These are phyloP conservation scores for Hyaloscypha bicolor DNA, from an alignment of 495 filamentous ascomycete species.

Conservation along the genomic window DNA sequence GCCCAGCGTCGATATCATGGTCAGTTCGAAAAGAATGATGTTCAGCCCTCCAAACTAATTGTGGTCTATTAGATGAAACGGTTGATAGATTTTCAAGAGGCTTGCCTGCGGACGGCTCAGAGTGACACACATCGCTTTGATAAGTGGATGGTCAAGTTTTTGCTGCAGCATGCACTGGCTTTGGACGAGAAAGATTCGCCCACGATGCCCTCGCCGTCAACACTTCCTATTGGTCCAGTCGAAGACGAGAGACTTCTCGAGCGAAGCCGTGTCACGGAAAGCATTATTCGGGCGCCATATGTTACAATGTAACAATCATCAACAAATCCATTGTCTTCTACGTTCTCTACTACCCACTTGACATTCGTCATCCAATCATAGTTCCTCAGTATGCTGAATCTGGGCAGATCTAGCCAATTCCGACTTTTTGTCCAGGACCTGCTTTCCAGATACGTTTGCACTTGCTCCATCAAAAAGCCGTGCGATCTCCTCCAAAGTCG, in stretches of 20 bases:
- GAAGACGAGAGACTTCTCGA: neutral
- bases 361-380: neutral
- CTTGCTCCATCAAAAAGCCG: conserved; percentile 56
- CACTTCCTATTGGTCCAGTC: neutral
- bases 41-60: neutral
- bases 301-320: neutral
- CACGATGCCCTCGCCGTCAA: neutral
- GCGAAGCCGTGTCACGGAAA: conserved; percentile 4
- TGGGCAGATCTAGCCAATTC: neutral
- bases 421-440: neutral
- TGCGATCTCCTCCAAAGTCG: conserved; percentile 47
- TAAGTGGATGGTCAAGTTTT: conserved; percentile 39
- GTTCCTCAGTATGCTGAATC: neutral
- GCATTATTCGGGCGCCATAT: conserved; percentile 1
- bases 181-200: conserved; percentile 24
- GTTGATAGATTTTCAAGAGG: conserved; percentile 37
- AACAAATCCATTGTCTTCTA: neutral
- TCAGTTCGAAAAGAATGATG: conserved; percentile 10
- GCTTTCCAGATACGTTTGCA: neutral
- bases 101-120: conserved; percentile 31
- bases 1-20: conserved; percentile 38
- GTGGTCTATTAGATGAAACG: conserved; percentile 30
- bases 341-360: neutral
- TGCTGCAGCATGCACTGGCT: conserved; percentile 37
- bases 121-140: conserved; percentile 30